These are phyloP conservation scores for Chrysanthemum lavandulifolium DNA, from an alignment of 129 eudicot genomes.

Conservation along the genomic window DNA sequence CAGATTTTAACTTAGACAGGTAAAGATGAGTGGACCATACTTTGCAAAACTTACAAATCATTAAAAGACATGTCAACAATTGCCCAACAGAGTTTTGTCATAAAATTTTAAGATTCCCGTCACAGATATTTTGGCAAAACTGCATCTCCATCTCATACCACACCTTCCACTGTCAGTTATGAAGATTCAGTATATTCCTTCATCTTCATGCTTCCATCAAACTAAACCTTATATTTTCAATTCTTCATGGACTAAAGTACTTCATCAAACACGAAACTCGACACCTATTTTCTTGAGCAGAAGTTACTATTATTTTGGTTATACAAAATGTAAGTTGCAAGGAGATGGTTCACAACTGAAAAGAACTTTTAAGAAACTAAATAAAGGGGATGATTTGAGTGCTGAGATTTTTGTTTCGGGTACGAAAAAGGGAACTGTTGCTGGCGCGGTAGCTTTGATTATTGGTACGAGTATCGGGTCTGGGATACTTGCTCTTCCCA, in stretches of 20 bases:
- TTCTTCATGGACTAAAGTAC: constrained; percentile 22
- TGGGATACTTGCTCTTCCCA: constrained; percentile 89
- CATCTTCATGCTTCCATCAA: constrained; percentile 28
- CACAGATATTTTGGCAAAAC: constrained; percentile 37
- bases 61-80: background rate
- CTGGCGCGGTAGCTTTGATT: constrained; percentile 82
- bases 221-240: constrained; percentile 4
- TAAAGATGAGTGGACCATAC: background rate
- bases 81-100: background rate
- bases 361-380: constrained; percentile 31
- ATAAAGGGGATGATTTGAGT: constrained; percentile 31
- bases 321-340: constrained; percentile 30
- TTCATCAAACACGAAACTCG: constrained; percentile 18
- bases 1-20: background rate
- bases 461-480: constrained; percentile 88
- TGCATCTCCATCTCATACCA: constrained; percentile 23
- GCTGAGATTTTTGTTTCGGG: constrained; percentile 24
- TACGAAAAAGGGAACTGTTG: constrained; percentile 54
- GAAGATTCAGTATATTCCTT: constrained; percentile 42
- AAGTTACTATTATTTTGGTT: constrained; percentile 24
- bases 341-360: constrained; percentile 26
- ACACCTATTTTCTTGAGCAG: constrained; percentile 20
- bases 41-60: constrained; percentile 4
- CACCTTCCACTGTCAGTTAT: constrained; percentile 17
- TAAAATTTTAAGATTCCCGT: background rate